A percentile compares a stretch with the other conserved stretches of the same genome.
Evolutionary conservation across 2,329 filamentous ascomycete species (phyloP).

Genomic region (Sclerotinia borealis): DNA sequence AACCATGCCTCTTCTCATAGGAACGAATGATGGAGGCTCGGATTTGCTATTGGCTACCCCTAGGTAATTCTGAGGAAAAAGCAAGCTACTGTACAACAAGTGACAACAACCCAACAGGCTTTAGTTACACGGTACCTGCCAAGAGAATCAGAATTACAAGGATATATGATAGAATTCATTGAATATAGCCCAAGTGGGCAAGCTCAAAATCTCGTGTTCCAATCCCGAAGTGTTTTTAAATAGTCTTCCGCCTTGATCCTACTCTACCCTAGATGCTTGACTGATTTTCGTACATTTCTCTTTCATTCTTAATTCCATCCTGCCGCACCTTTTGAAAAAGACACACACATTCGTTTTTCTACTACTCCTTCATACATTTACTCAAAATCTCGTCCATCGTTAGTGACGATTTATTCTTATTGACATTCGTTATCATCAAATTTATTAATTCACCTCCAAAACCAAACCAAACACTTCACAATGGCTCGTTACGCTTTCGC

Average conservation of each 20-base stretch:
- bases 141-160: background rate
- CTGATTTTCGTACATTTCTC: background rate
- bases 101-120: background rate
- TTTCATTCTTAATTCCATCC: background rate
- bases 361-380: background rate
- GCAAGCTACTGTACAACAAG: background rate
- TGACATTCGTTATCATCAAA: background rate
- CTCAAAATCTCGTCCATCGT: constrained; percentile 2
- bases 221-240: constrained; percentile 8
- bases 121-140: constrained; percentile 8
- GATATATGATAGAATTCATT: background rate
- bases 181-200: constrained; percentile 1
- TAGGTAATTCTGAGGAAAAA: background rate
- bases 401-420: constrained; percentile 2
- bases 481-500: constrained; percentile 12
- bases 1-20: background rate
- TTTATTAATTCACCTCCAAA: background rate
- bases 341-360: constrained; percentile 6
- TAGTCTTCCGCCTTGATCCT: constrained; percentile 1
- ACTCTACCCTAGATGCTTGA: background rate
- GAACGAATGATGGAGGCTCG: background rate
- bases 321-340: background rate
- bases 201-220: constrained; percentile 9
- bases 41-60: background rate
- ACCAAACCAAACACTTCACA: background rate